Percentiles rank a stretch among this genome's conserved stretches.
These are phyloP conservation scores for Gynostemma pentaphyllum DNA, from an alignment of 306 rosid genomes.

Conservation along the genomic window DNA sequence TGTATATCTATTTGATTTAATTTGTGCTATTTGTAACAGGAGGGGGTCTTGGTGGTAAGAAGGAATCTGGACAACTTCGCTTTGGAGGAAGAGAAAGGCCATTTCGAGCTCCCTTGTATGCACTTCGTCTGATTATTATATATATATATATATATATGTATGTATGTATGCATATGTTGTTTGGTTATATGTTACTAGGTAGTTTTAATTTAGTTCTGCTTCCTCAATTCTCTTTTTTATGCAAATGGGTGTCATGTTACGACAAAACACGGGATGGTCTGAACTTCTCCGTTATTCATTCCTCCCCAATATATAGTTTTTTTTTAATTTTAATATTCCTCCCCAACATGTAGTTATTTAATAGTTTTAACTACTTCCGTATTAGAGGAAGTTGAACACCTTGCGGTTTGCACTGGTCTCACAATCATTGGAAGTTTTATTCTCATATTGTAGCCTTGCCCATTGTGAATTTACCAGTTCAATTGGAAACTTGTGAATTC, in stretches of 20 bases:
- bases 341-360: neutral
- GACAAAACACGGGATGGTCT: neutral
- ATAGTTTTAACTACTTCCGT: neutral
- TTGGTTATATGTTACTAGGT: too few relatives aligned
- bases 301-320: neutral
- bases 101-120: slow-evolving; percentile 81
- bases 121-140: slow-evolving; percentile 3
- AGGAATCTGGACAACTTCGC: slow-evolving; percentile 97
- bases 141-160: too few relatives aligned
- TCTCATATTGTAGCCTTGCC: neutral
- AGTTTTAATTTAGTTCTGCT: neutral
- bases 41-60: slow-evolving; percentile 90
- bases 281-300: neutral
- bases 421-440: neutral
- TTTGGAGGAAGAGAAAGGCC: slow-evolving; percentile 97
- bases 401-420: neutral
- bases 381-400: neutral
- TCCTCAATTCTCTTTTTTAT: neutral
- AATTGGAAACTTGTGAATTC: neutral
- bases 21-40: slow-evolving; percentile 28
- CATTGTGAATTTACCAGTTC: neutral
- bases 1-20: slow-evolving; percentile 9
- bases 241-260: neutral
- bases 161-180: too few relatives aligned
- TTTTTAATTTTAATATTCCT: neutral